phyloP scores from a whole-genome alignment of 345 rosid species.

The Eucalyptus victrix region DNA sequence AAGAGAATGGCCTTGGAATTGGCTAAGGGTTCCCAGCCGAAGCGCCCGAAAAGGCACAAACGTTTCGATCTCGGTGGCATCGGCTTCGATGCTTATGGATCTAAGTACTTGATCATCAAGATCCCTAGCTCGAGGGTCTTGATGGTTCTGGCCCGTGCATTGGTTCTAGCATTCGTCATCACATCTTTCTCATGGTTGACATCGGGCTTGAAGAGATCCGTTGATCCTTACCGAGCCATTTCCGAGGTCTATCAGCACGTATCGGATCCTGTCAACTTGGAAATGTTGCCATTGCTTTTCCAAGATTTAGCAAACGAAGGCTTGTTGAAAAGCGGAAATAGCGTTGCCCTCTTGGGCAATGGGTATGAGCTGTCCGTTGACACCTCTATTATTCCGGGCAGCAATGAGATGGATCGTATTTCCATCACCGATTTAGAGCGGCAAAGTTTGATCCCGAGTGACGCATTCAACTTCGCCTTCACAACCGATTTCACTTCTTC shows the following conservation, averaged over 20 bases:
- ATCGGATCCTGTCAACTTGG: background rate
- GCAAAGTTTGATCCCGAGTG: slow-evolving; percentile 14
- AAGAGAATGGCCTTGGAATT: slow-evolving; percentile 22
- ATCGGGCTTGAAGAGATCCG: background rate
- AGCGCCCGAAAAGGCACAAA: slow-evolving; percentile 6
- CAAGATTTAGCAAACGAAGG: slow-evolving; percentile 52
- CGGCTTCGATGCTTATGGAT: background rate
- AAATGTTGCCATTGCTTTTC: slow-evolving; percentile 22
- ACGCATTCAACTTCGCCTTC: slow-evolving; percentile 39
- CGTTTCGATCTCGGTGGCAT: background rate
- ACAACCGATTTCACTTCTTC: slow-evolving; percentile 12
- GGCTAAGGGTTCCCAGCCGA: slow-evolving; percentile 17
- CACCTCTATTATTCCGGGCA: slow-evolving; percentile 5
- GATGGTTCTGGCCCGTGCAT: slow-evolving; percentile 19
- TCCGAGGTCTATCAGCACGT: background rate
- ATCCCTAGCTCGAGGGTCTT: slow-evolving; percentile 20
- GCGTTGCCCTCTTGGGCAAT: slow-evolving; percentile 21
- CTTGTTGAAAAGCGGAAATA: slow-evolving; percentile 22
- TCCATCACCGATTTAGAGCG: slow-evolving; percentile 23
- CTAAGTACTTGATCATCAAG: slow-evolving; percentile 11
- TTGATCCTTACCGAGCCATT: background rate
- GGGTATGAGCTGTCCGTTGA: slow-evolving; percentile 5
- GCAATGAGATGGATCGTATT: slow-evolving; percentile 18
- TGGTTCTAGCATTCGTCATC: slow-evolving; percentile 30
- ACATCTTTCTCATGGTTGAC: slow-evolving; percentile 19